These are phyloP conservation scores for Cadophora gregata DNA, from an alignment of 2,329 filamentous ascomycete species.

Conservation along the genomic window DNA sequence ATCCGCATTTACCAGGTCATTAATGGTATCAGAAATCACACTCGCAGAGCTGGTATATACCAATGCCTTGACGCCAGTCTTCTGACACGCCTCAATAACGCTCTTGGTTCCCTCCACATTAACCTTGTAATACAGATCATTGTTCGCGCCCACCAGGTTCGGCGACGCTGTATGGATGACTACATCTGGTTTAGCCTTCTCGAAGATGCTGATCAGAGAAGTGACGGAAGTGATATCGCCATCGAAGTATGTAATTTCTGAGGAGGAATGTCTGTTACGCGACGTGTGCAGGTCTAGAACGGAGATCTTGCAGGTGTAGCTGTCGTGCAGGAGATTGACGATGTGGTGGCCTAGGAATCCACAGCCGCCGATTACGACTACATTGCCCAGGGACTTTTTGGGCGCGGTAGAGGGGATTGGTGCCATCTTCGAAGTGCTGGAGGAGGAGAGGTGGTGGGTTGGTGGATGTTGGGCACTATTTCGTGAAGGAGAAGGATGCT, in stretches of 20 bases:
- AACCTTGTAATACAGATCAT: conserved; percentile 75
- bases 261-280: conserved; percentile 65
- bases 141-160: conserved; percentile 56
- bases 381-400: conserved; percentile 61
- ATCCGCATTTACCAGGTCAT: conserved; percentile 77
- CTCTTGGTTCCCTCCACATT: conserved; percentile 87
- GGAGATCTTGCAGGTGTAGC: conserved; percentile 60
- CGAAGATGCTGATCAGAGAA: conserved; percentile 67
- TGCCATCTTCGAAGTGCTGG: conserved; percentile 6
- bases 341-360: conserved; percentile 86
- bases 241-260: conserved; percentile 70
- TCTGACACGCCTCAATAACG: conserved; percentile 75
- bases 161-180: conserved; percentile 92
- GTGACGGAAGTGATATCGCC: conserved; percentile 76
- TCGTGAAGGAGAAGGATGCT: conserved; percentile 1
- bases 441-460: conserved; percentile 1
- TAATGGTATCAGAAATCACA: conserved; percentile 81
- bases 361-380: conserved; percentile 82
- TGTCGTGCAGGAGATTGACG: conserved; percentile 69
- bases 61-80: conserved; percentile 76
- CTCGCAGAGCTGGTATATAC: conserved; percentile 93
- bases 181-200: conserved; percentile 73
- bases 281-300: conserved; percentile 76
- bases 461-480: neutral
- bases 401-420: conserved; percentile 12